Evolutionary conservation across 345 rosid species (phyloP), one percentile per base, ranked within the genome.

Genomic region (Litchi chinensis): DNA sequence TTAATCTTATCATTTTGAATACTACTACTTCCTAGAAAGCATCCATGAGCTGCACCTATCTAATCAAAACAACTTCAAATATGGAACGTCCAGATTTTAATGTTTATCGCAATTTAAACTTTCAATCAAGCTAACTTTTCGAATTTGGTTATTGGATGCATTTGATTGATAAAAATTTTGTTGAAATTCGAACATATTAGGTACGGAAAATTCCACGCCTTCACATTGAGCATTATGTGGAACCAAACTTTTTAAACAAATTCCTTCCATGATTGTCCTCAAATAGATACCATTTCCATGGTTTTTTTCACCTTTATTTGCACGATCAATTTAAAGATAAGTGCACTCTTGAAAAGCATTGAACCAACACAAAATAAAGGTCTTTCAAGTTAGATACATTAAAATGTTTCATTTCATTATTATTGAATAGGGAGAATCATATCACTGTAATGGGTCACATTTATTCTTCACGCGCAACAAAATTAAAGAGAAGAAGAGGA

Each of bases 351-450:
- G 69, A 71, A 85, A 76, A 44, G 70, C 65, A 82, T 79, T 59
- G 40, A 70, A 66, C 21, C 48, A 18, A 78, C 70, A 70, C 80
- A 76, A 75, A 71, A 46, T 54, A 76, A 66, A 50, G 77, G 83
- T 74, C 77, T 84, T 81, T 71, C 44, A 8, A 64, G 62, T 79
- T 65, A 76, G 84, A 65, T 82, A 83, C 81, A 76, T 50, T 15
- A 52, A 81, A 46, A 46, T 11, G 12, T 11, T 46, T 54, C 83
- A 73, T 76, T 80, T 71, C 60, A 81, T 73, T 60, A 76, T 71
- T 76, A 50, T 65, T 73, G 83, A 87, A 86, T 85, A 83, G 78
- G 86, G 71, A 77, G 74, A 63, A 81, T 78, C 84, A 66, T 77
- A 78, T 77, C 73, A 22, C 60, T 50, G 22, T 46, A 19, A 77